Conservation (phyloP, 78 protist species). For the Dictyostelium brefeldianum region DNA sequence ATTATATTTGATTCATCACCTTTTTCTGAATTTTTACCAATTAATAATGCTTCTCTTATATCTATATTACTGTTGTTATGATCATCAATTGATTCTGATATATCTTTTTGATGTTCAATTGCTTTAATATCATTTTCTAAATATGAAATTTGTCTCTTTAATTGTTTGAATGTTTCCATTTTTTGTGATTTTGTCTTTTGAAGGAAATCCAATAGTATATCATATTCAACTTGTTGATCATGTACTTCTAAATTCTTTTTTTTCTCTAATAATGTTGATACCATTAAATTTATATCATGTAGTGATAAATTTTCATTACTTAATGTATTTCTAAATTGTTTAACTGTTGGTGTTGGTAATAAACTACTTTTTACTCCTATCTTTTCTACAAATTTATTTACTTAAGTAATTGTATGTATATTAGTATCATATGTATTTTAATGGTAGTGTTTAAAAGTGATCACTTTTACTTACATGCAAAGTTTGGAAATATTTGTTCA, state of each 20-base stretch:
- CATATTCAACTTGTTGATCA: slow-evolving; percentile 76
- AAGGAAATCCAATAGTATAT: slow-evolving; percentile 66
- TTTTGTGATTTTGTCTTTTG: slow-evolving; percentile 62
- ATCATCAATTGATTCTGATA: not conserved
- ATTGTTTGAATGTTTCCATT: slow-evolving; percentile 51
- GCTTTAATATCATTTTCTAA: slow-evolving; percentile 57
- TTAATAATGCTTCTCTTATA: not conserved
- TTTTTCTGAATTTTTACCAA: slow-evolving; percentile 6
- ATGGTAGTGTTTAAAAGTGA: too few relatives aligned
- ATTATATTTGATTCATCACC: slow-evolving; percentile 21
- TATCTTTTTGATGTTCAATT: slow-evolving; percentile 47
- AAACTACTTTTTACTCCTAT: slow-evolving; percentile 30
- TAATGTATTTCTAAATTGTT: slow-evolving; percentile 53
- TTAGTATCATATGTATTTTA: too few relatives aligned
- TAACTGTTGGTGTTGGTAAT: slow-evolving; percentile 58
- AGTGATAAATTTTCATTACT: slow-evolving; percentile 28
- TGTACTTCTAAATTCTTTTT: slow-evolving; percentile 56
- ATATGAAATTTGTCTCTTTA: slow-evolving; percentile 57
- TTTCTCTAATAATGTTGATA: slow-evolving; percentile 64
- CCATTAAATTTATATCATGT: slow-evolving; percentile 61
- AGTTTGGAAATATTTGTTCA: slow-evolving; percentile 79
- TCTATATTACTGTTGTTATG: not conserved
- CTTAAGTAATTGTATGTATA: not conserved
- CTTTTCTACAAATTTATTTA: slow-evolving; percentile 59
- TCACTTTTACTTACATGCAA: slow-evolving; percentile 71